A percentile compares a stretch with the other conserved stretches of the same genome.
Conservation (phyloP, 208 protist genomes). For the Trypanosoma melophagium region DNA sequence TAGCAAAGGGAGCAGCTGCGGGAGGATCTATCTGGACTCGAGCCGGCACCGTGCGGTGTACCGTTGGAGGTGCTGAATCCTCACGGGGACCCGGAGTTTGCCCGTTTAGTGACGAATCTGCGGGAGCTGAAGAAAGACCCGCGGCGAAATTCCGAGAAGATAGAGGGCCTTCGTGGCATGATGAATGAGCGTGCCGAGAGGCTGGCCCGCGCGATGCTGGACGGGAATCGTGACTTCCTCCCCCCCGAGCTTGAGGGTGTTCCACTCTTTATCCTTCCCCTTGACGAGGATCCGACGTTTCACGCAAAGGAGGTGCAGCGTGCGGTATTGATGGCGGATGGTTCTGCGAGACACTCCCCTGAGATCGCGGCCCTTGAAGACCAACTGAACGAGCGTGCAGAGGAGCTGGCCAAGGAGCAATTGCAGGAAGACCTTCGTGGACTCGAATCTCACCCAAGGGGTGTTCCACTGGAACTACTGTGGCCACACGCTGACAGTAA, state of each 20-base stretch:
- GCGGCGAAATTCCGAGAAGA: conserved; percentile 51
- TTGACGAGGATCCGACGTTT: conserved; percentile 57
- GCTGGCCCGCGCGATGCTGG: conserved; percentile 43
- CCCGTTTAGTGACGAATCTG: conserved; percentile 35
- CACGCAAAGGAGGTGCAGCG: conserved; percentile 58
- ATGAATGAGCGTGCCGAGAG: conserved; percentile 62
- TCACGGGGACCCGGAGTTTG: conserved; percentile 59
- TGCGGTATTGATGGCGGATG: conserved; percentile 34
- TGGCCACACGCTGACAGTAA: conserved; percentile 51
- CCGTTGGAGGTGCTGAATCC: conserved; percentile 59
- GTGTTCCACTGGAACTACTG: conserved; percentile 72
- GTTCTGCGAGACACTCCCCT: conserved; percentile 13
- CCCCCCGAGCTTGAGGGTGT: conserved; percentile 48
- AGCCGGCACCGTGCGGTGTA: conserved; percentile 47
- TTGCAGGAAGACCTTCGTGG: conserved; percentile 48
- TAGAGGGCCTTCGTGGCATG: conserved; percentile 36
- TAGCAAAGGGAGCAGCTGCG: conserved; percentile 54
- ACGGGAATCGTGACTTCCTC: conserved; percentile 54
- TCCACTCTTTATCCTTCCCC: conserved; percentile 47
- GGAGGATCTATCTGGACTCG: conserved; percentile 61
- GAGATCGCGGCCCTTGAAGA: conserved; percentile 50
- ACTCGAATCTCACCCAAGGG: conserved; percentile 49
- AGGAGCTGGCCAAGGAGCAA: conserved; percentile 58
- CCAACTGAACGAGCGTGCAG: conserved; percentile 44
- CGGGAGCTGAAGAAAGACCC: conserved; percentile 62